These are phyloP conservation scores for Auricularia sp. DNA, from an alignment of 768 basidiomycete genomes.

Conservation along the genomic window DNA sequence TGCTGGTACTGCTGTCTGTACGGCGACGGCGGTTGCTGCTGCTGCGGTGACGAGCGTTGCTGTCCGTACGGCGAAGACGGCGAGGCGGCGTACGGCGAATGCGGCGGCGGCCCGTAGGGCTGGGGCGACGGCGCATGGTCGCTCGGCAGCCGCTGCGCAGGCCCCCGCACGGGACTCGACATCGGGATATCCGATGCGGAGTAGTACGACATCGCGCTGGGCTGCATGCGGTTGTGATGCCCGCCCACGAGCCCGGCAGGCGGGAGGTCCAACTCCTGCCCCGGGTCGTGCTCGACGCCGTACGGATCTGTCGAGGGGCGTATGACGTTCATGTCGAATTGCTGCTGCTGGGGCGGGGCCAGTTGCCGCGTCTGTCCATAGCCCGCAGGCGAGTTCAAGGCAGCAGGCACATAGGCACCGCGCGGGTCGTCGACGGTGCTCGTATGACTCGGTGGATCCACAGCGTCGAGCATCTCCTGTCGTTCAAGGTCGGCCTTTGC, in stretches of 20 bases:
- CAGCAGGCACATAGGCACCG: background rate
- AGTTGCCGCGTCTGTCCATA: background rate
- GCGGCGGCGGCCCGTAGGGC: background rate
- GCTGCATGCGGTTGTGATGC: background rate
- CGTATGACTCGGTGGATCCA: background rate
- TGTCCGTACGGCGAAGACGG: background rate
- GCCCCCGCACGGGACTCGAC: background rate
- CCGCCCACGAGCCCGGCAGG: background rate
- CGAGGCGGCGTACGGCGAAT: background rate
- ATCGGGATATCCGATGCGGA: constrained; percentile 39
- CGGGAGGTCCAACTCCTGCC: background rate
- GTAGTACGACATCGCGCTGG: constrained; percentile 39
- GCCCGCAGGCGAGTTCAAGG: background rate
- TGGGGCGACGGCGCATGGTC: background rate
- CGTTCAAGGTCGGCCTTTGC: background rate
- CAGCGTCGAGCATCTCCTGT: background rate
- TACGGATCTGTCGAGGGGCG: background rate
- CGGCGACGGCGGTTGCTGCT: background rate
- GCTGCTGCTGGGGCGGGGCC: background rate
- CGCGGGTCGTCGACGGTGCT: background rate
- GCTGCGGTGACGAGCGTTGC: background rate
- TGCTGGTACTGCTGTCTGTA: background rate
- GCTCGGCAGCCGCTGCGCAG: background rate
- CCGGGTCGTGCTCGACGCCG: background rate
- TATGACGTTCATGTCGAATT: constrained; percentile 1